Percentiles rank a stretch among this genome's conserved stretches.
Evolutionary conservation across 257 asterid species (phyloP).

Genomic region (Mitragyna speciosa): DNA sequence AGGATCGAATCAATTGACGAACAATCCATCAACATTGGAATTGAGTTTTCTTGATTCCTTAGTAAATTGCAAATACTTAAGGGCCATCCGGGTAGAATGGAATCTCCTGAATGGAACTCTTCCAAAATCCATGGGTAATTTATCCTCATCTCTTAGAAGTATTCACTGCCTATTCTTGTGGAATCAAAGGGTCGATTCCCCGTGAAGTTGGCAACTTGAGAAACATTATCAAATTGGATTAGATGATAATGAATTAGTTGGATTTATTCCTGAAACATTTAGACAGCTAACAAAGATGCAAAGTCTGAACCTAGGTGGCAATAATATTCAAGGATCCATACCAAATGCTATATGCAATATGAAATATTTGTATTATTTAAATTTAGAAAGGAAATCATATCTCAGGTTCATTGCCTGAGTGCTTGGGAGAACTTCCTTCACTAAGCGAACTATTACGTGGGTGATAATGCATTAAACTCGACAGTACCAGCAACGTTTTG

Average conservation of each 20-base stretch:
- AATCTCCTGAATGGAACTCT: conserved; percentile 23
- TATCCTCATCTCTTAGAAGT: conserved; percentile 15
- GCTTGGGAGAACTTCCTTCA: conserved; percentile 19
- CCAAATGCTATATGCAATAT: conserved; percentile 20
- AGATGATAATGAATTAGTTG: conserved; percentile 11
- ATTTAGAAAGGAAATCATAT: conserved; percentile 11
- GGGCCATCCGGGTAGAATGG: not conserved
- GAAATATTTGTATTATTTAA: not conserved
- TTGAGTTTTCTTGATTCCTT: conserved; percentile 20
- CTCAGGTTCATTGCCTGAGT: conserved; percentile 23
- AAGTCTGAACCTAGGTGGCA: not conserved
- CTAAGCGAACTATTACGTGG: not conserved
- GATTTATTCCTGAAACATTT: conserved; percentile 20
- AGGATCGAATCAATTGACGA: not conserved
- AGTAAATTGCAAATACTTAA: conserved; percentile 12
- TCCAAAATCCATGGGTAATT: conserved; percentile 23
- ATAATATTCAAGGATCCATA: conserved; percentile 18
- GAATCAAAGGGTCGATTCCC: conserved; percentile 28
- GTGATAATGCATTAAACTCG: conserved; percentile 10
- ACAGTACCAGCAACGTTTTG: conserved; percentile 24
- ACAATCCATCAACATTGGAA: conserved; percentile 10
- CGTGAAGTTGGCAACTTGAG: conserved; percentile 21
- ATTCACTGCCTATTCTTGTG: not conserved
- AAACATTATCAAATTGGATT: conserved; percentile 11
- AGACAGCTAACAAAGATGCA: conserved; percentile 22